Percentiles rank a stretch among this genome's conserved stretches.
Conservation (phyloP, 352 stramenopile genomes). For the Blastocystis sp. region DNA sequence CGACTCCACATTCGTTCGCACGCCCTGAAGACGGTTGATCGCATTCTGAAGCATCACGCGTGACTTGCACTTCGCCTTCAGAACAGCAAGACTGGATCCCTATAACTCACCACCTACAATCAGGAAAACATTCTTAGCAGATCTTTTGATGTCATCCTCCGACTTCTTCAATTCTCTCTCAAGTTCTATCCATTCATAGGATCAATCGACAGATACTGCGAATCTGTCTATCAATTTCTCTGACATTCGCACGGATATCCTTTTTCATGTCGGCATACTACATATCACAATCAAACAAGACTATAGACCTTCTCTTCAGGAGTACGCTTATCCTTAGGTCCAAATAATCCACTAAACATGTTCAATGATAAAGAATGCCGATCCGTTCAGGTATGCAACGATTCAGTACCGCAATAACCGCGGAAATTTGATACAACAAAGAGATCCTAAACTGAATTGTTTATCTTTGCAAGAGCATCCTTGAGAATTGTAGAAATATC, state of each 20-base stretch:
- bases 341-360: slow-evolving; percentile 35
- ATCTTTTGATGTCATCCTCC: not conserved
- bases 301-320: slow-evolving; percentile 11
- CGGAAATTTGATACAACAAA: too few species aligned
- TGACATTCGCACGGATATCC: not conserved
- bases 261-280: slow-evolving; percentile 51
- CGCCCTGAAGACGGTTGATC: not conserved
- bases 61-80: slow-evolving; percentile 26
- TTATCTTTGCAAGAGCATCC: not conserved
- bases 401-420: not conserved
- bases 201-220: not conserved
- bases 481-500: slow-evolving; percentile 4
- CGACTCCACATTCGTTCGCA: slow-evolving; percentile 16
- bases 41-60: not conserved
- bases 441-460: too few species aligned
- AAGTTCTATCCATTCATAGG: not conserved
- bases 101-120: not conserved
- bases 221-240: not conserved
- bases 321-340: slow-evolving; percentile 33
- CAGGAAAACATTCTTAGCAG: not conserved
- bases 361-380: not conserved
- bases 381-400: not conserved
- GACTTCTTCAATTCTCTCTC: not conserved
- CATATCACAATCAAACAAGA: not conserved
- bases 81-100: not conserved